Percentiles rank a stretch among this genome's conserved stretches.
These are phyloP conservation scores for Pichiaceae sp. DNA, from an alignment of 1,139 yeast genomes.

Conservation along the genomic window DNA sequence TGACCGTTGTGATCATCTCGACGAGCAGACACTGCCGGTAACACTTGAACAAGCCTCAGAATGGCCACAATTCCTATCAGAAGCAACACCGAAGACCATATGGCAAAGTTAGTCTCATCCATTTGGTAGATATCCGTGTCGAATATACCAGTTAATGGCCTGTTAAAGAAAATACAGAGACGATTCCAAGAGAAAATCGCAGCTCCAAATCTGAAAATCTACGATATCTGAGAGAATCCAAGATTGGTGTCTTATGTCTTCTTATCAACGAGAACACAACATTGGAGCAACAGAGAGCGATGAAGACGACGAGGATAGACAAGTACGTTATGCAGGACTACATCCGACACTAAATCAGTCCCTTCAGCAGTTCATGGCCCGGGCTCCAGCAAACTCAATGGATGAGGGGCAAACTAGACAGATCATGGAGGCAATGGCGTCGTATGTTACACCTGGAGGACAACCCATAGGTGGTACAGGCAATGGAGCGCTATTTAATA, in stretches of 20 bases:
- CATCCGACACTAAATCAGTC: conserved; percentile 16
- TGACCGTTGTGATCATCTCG: not conserved
- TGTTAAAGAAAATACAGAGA: too few relatives aligned
- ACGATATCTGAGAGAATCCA: too few relatives aligned
- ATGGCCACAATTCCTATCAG: conserved; percentile 2
- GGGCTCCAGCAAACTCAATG: not conserved
- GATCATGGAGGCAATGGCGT: conserved; percentile 2
- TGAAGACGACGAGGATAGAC: not conserved
- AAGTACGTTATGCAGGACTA: not conserved
- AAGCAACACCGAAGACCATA: conserved; percentile 2
- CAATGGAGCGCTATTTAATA: conserved; percentile 6
- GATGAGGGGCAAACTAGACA: conserved; percentile 1
- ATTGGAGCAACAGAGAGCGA: not conserved
- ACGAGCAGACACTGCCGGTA: conserved; percentile 8
- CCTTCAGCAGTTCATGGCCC: conserved; percentile 12
- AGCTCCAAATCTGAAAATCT: too few relatives aligned
- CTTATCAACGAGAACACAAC: conserved; percentile 14
- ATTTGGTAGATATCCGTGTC: not conserved
- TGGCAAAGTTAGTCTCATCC: conserved; percentile 16
- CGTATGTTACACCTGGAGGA: conserved; percentile 2
- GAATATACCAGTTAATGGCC: too few relatives aligned
- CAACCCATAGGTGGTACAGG: not conserved
- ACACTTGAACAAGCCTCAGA: conserved; percentile 9
- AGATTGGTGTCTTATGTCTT: conserved; percentile 12
- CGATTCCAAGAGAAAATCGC: too few relatives aligned